Conservation (phyloP, 2,329 filamentous ascomycete genomes). For the Epichloe elymi region DNA sequence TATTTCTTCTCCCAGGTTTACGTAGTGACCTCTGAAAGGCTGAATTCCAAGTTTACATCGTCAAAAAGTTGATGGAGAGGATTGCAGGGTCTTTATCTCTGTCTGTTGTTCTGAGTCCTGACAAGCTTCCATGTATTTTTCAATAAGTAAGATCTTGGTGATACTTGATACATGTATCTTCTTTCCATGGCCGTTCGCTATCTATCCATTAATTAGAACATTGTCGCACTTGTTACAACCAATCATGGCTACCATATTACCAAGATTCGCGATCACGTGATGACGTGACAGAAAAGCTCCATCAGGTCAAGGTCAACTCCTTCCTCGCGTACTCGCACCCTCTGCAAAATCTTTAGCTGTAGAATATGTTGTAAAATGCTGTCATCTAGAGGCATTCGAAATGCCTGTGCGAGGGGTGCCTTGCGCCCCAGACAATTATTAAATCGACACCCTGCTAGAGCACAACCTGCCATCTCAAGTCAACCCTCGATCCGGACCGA, state of each 20-base stretch:
- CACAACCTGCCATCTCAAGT: neutral
- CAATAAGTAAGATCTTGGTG: too few species aligned
- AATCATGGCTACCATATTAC: constrained; percentile 8
- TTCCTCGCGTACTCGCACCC: constrained; percentile 1
- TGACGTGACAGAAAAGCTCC: constrained; percentile 14
- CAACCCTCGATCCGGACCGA: neutral
- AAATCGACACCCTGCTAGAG: neutral
- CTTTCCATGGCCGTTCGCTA: too few species aligned
- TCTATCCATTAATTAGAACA: neutral
- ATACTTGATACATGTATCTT: too few species aligned
- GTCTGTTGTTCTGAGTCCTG: too few species aligned
- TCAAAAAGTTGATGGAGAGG: too few species aligned
- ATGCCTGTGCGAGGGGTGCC: constrained; percentile 19
- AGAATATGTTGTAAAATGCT: constrained; percentile 17
- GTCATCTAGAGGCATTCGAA: constrained; percentile 20
- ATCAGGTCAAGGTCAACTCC: neutral
- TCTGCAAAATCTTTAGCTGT: constrained; percentile 4
- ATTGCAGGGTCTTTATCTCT: too few species aligned
- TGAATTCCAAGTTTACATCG: neutral
- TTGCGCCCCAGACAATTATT: constrained; percentile 7
- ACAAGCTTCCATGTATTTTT: too few species aligned
- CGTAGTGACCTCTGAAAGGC: neutral
- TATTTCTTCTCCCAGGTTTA: neutral
- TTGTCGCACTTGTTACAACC: neutral
- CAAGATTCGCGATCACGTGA: constrained; percentile 17